Evolutionary conservation across 345 rosid genomes (phyloP).

Genomic region (Aurinia saxatilis): DNA sequence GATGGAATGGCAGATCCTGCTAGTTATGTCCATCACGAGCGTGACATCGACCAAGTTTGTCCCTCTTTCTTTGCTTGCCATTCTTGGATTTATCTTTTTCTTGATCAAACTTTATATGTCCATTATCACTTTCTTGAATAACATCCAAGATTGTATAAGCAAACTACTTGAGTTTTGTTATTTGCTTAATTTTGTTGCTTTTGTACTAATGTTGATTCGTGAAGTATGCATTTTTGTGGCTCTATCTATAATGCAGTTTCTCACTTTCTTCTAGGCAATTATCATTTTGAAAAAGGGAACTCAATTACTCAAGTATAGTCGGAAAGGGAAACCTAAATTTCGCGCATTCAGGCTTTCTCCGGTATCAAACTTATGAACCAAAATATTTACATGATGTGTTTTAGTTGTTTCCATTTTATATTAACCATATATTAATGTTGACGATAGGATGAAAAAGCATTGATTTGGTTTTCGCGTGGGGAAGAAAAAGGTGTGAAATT

Average conservation of each 20-base stretch:
- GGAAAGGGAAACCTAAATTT: slow-evolving; percentile 90
- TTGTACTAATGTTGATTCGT: no score
- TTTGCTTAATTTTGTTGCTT: no score
- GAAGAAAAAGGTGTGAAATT: slow-evolving; percentile 56
- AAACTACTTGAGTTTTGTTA: no score
- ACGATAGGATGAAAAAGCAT: slow-evolving; percentile 80
- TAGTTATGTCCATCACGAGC: slow-evolving; percentile 64
- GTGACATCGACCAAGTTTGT: slow-evolving; percentile 81
- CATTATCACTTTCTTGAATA: no score
- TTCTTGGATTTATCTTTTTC: not conserved
- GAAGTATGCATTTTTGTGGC: no score
- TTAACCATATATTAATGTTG: slow-evolving; percentile 15
- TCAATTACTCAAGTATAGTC: slow-evolving; percentile 83
- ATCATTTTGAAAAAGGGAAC: slow-evolving; percentile 72
- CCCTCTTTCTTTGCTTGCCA: not conserved
- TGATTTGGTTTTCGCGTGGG: slow-evolving; percentile 83
- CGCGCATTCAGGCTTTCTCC: slow-evolving; percentile 70
- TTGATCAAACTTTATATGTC: not conserved
- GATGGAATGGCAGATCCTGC: slow-evolving; percentile 99
- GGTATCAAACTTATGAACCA: slow-evolving; percentile 44
- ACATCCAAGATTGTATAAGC: no score
- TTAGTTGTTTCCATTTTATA: not conserved
- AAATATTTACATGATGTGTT: not conserved
- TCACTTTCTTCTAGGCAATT: slow-evolving; percentile 53
- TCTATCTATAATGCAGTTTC: not conserved